Evolutionary conservation across 148 eudicot genomes (phyloP).

Genomic region (Gaultheria prostrata): DNA sequence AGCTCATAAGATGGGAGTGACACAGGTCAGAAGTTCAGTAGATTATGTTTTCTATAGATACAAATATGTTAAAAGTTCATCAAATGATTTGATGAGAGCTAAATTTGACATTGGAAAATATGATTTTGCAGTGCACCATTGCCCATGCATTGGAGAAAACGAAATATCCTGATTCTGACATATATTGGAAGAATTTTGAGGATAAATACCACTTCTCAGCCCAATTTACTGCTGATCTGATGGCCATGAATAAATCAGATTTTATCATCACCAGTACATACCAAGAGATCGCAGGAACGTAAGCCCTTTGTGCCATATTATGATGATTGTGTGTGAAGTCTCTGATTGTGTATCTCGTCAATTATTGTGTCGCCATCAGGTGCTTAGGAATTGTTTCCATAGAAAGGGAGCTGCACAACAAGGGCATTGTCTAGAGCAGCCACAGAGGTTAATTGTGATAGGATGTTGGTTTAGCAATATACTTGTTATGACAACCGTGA

Average conservation of each 20-base stretch:
- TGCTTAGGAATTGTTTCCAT: neutral
- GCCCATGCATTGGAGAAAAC: conserved; percentile 99
- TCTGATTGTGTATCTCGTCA: neutral
- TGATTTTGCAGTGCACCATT: conserved; percentile 70
- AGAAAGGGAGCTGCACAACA: neutral
- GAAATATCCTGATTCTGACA: conserved; percentile 96
- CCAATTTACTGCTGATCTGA: conserved; percentile 94
- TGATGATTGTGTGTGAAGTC: neutral
- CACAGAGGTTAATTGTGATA: neutral
- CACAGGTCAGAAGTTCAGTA: conserved; percentile 56
- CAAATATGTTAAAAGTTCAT: neutral
- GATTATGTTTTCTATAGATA: neutral
- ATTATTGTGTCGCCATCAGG: neutral
- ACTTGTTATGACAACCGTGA: neutral
- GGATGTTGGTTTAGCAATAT: neutral
- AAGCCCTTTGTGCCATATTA: conserved; percentile 32
- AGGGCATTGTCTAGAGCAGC: neutral
- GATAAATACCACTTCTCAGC: conserved; percentile 95
- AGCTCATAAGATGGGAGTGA: conserved; percentile 84
- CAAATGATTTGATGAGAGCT: conserved; percentile 6
- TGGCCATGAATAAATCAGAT: conserved; percentile 95
- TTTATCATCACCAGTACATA: conserved; percentile 96
- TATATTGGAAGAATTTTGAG: conserved; percentile 84
- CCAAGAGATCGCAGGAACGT: conserved; percentile 99
- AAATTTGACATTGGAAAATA: neutral